Percentiles rank a stretch among this genome's conserved stretches.
Conservation (phyloP, 2,329 filamentous ascomycete species). For the Fusarium liriodendri region DNA sequence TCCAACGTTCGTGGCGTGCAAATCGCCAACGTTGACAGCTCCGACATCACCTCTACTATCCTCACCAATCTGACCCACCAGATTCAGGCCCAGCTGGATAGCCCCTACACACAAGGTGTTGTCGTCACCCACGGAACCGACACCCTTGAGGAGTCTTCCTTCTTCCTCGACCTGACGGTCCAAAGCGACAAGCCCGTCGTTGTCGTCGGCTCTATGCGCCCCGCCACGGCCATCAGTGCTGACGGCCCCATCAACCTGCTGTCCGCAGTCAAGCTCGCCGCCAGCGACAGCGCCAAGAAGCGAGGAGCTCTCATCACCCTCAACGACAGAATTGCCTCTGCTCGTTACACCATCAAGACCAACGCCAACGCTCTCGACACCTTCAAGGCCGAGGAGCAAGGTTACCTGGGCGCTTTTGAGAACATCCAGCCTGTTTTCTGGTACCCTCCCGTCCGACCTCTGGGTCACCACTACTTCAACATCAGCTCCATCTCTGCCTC, state of each 20-base stretch:
- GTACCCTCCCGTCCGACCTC: slow-evolving; percentile 61
- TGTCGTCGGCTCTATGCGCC: slow-evolving; percentile 71
- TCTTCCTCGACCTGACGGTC: slow-evolving; percentile 69
- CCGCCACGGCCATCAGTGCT: slow-evolving; percentile 69
- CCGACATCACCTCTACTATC: slow-evolving; percentile 59
- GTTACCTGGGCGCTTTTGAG: slow-evolving; percentile 68
- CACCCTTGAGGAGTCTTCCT: slow-evolving; percentile 70
- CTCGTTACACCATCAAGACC: slow-evolving; percentile 69
- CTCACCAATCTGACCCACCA: slow-evolving; percentile 59
- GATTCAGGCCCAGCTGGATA: slow-evolving; percentile 59
- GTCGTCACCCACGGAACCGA: slow-evolving; percentile 75
- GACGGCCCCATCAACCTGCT: slow-evolving; percentile 72
- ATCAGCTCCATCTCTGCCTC: slow-evolving; percentile 43
- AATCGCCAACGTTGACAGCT: slow-evolving; percentile 59
- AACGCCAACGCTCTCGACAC: slow-evolving; percentile 72
- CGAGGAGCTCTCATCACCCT: slow-evolving; percentile 69
- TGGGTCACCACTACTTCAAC: slow-evolving; percentile 57
- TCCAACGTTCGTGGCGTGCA: slow-evolving; percentile 65
- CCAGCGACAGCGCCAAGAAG: slow-evolving; percentile 53
- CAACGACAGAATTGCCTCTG: slow-evolving; percentile 68
- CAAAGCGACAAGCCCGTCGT: slow-evolving; percentile 69
- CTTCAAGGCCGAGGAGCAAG: slow-evolving; percentile 67
- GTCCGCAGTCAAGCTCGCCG: slow-evolving; percentile 67
- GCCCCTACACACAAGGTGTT: slow-evolving; percentile 56
- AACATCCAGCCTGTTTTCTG: slow-evolving; percentile 69